Evolutionary conservation across 306 rosid species (phyloP), one percentile per base, ranked within the genome.

Genomic region (Vachellia pachyceras): DNA sequence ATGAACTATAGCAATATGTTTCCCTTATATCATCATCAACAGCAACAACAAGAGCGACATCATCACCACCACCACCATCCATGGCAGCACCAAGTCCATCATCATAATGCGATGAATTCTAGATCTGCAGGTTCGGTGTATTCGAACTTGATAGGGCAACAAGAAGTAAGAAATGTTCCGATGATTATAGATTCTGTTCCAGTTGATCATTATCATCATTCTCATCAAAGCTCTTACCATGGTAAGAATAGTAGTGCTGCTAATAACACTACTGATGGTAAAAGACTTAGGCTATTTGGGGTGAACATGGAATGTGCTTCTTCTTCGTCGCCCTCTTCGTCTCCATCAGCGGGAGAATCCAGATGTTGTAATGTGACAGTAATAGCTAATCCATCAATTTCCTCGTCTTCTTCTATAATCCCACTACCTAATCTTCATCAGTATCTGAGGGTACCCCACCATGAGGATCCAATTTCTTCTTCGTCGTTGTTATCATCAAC

Each of bases 281-380:
- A 88, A 69, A 70, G 86, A 45, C 86, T 93, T 13, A 88, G 97
- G 82, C 90, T 93, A 35, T 93, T 93, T 78, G 97, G 97, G 55
- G 97, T 93, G 71, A 91, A 93, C 89, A 93, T 93, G 96, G 96
- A 93, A 77, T 93, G 86, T 82, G 85, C 92, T 78, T 81, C 87
- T 7, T 55, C 63, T 6, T 49, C 55, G 25, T n/a, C 65, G 1
- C 41, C 73, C 4, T 41, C 73, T 64, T 65, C 70, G 5, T 65
- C 70, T 0, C 22, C 45, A 15, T 17, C 23, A 40, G 47, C 75
- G 11, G 90, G 89, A 73, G 90, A 85, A 10, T 70, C 86, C 39
- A 87, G 76, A 29, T 72, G 64, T 41, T 79, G 54, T 81, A 75
- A 76, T 64, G 82, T 72, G 36, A 37, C 73, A 40, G 52, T 85